Evolutionary conservation across 2,329 filamentous ascomycete genomes (phyloP), one percentile per base, ranked within the genome.

Genomic region (Stagonosporopsis rhizophila): DNA sequence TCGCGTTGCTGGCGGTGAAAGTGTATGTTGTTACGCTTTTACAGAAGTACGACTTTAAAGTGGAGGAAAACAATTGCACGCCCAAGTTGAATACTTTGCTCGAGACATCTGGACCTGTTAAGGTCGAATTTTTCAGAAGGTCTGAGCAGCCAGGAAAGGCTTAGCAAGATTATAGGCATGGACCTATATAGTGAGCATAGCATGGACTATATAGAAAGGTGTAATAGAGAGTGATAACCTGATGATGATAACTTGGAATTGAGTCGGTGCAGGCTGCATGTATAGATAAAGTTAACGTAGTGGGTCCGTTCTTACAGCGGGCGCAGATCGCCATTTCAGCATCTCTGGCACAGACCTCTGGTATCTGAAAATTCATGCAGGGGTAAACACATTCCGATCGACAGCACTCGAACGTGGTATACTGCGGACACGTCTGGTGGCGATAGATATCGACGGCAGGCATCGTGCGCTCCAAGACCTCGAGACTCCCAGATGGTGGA

Each of bases 21-120:
- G 41, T 51, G 17, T 56, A 51, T 12, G 22, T 56, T 1, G 34
- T 51, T n/a, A 51, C 27, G 8, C 35, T 56, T 22, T 37, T 56
- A 9, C 25, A 51, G 41, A 40, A 40, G 4, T 46, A 50, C 11
- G 12, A 15, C 14, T 35, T 56, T n/a, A 44, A 28, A 11, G 39
- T 56, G 5, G 25, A 39, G 17, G 40, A 50, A 2, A 19, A 45
- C 8, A 49, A 44, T 8, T 51, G 38, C 14, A 30, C n/a, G 4
- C 32, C 48, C 8, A 56, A 52, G 30, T 19, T 52, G 2, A 42
- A 47, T 5, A 48, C 48, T 1, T 15, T 57, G 7, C 54, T 57
- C 4, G 54, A 57, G n/a, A 48, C 48, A 2, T 42, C 37, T 9
- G 37, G 51, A 7, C 44, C 38, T 2, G 44, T 53, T 11, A 53